Conservation (phyloP, 768 basidiomycete species). For the Tremella yokohamensis region DNA sequence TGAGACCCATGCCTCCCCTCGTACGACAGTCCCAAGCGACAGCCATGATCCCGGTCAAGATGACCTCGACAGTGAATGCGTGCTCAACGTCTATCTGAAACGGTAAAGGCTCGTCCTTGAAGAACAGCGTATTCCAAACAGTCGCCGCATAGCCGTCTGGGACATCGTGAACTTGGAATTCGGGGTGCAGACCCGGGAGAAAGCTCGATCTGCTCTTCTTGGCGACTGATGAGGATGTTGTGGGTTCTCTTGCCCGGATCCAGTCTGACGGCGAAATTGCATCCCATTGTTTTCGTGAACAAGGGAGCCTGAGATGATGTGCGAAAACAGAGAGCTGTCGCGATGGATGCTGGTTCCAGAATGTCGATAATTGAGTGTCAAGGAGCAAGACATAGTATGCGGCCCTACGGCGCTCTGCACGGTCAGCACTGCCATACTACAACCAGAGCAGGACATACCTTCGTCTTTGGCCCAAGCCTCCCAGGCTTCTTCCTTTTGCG, state of each 20-base stretch:
- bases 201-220: conserved; percentile 13
- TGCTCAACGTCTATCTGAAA: conserved; percentile 31
- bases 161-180: conserved; percentile 28
- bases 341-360: conserved; percentile 40
- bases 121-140: conserved; percentile 24
- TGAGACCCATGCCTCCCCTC: conserved; percentile 35
- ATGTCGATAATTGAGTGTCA: conserved; percentile 39
- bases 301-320: conserved; percentile 34
- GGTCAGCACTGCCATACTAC: too few species aligned
- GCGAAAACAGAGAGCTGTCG: conserved; percentile 42
- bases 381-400: conserved; percentile 37
- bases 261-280: conserved; percentile 29
- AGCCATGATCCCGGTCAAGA: conserved; percentile 36
- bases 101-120: conserved; percentile 13
- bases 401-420: conserved; percentile 38
- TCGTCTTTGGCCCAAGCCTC: conserved; percentile 38
- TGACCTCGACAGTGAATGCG: conserved; percentile 27
- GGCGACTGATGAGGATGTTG: neutral
- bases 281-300: conserved; percentile 35
- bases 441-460: conserved; percentile 26
- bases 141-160: conserved; percentile 31
- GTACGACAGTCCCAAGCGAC: conserved; percentile 41
- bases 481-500: conserved; percentile 32
- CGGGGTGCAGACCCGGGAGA: conserved; percentile 37
- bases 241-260: conserved; percentile 13